phyloP scores from a whole-genome alignment of 352 stramenopile species.

The Pythium volutum region DNA sequence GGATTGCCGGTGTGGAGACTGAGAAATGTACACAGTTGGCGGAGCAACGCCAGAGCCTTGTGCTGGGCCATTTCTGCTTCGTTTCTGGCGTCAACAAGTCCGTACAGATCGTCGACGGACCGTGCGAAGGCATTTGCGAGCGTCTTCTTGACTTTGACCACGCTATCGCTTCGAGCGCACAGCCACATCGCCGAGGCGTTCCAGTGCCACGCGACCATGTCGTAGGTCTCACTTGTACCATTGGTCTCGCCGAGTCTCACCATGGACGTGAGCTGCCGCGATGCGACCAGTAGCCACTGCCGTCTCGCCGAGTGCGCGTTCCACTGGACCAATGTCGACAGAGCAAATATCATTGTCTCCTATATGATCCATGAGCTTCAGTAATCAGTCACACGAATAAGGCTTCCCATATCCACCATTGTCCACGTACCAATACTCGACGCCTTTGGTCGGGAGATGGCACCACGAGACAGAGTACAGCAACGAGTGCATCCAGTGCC shows the following conservation, averaged over 20 bases:
- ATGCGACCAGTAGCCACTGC: slow-evolving; percentile 11
- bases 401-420: too few relatives aligned
- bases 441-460: not conserved
- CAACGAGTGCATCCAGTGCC: slow-evolving; percentile 51
- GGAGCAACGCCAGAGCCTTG: not conserved
- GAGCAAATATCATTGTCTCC: not conserved
- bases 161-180: slow-evolving; percentile 40
- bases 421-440: slow-evolving; percentile 4
- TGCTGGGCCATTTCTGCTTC: not conserved
- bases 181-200: slow-evolving; percentile 38
- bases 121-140: not conserved
- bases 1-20: not conserved
- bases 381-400: not conserved
- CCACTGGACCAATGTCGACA: slow-evolving; percentile 14
- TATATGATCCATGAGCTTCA: not conserved
- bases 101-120: slow-evolving; percentile 6
- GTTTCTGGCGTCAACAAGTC: not conserved
- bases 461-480: slow-evolving; percentile 32
- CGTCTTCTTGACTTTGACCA: slow-evolving; percentile 27
- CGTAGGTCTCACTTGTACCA: slow-evolving; percentile 7
- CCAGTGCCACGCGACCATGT: slow-evolving; percentile 69
- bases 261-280: slow-evolving; percentile 5
- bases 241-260: not conserved
- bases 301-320: slow-evolving; percentile 7
- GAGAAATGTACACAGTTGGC: slow-evolving; percentile 11